Evolutionary conservation across 805 yeast species (phyloP), one percentile per base, ranked within the genome.

Genomic region (Priceomyces fermenticarens): DNA sequence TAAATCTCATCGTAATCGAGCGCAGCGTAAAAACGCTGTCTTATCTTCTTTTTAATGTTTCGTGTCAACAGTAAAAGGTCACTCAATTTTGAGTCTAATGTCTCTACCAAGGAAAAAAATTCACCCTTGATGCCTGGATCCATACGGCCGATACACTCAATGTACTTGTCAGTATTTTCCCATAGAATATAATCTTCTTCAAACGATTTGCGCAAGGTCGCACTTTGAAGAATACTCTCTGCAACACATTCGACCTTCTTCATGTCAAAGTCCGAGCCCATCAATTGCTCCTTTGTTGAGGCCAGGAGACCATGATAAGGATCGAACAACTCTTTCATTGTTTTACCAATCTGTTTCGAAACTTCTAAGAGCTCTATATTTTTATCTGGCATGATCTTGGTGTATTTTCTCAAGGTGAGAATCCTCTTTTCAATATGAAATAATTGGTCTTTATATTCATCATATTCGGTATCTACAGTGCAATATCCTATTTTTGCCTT

Each of bases 401-500:
- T 35, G 42, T 55, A 49, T 17, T 54, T 53, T 13, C 35, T 25
- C 9, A 62, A 33, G 2, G 35, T 35, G n/a, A 44, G 40, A 12
- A 62, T 20, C 10, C 44, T 45, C 13, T 36, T 46, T 23, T 58
- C 63, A 3, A 45, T 16, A 17, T 23, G 12, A 7, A 17, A 28
- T 25, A 61, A 45, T 28, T 57, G 53, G 29, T 43, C 47, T n/a
- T 56, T 49, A 16, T 62, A 39, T 2, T 40, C 48, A 42, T 69
- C 66, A 41, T 67, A 67, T 17, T 62, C 67, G 37, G 65, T 70
- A 45, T 72, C 77, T 10, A 63, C 49, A 4, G 72, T 69, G 32
- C 46, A 54, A 4, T 52, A 49, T 2, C 57, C 57, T 7, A 52
- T 23, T 23, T 53, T 57, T 32, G 57, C 43, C 36, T 51, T 61